A percentile compares a stretch with the other conserved stretches of the same genome.
These are phyloP conservation scores for Fistulinella prunicolor DNA, from an alignment of 768 basidiomycete genomes.

Conservation along the genomic window DNA sequence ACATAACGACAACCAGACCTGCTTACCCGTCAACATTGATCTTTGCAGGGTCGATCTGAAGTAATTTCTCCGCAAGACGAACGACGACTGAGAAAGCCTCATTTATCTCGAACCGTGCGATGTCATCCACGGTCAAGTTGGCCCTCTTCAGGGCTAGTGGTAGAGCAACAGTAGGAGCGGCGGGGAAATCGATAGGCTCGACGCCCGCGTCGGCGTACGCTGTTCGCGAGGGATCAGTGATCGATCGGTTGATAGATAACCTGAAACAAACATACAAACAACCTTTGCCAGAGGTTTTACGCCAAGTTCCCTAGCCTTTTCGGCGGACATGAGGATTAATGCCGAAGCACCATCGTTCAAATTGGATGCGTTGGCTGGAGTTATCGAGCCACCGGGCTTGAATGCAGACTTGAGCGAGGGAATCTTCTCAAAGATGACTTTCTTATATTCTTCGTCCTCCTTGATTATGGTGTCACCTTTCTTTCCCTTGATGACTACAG, in stretches of 20 bases:
- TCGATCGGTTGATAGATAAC: neutral
- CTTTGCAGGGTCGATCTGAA: constrained; percentile 81
- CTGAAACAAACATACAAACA: constrained; percentile 61
- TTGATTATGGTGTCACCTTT: constrained; percentile 87
- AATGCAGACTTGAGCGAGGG: constrained; percentile 87
- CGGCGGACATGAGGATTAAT: constrained; percentile 89
- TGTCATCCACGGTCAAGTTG: constrained; percentile 76
- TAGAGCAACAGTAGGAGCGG: constrained; percentile 88
- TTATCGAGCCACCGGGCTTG: constrained; percentile 86
- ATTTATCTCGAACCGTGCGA: constrained; percentile 93
- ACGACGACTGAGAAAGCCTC: constrained; percentile 97
- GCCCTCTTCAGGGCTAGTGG: constrained; percentile 87
- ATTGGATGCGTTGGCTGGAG: constrained; percentile 93
- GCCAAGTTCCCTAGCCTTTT: constrained; percentile 88
- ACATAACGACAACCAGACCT: neutral
- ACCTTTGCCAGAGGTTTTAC: constrained; percentile 92
- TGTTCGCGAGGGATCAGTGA: constrained; percentile 31
- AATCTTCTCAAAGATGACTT: constrained; percentile 92
- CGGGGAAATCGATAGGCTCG: constrained; percentile 95
- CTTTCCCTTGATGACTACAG: constrained; percentile 88
- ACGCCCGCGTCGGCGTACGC: constrained; percentile 97
- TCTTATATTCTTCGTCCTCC: constrained; percentile 99
- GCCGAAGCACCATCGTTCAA: constrained; percentile 97
- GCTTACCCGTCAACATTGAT: constrained; percentile 86
- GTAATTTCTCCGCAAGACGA: constrained; percentile 84